Base-by-base conservation (phyloP, 805 yeast species). In the Metschnikowia chrysomelidarum region DNA sequence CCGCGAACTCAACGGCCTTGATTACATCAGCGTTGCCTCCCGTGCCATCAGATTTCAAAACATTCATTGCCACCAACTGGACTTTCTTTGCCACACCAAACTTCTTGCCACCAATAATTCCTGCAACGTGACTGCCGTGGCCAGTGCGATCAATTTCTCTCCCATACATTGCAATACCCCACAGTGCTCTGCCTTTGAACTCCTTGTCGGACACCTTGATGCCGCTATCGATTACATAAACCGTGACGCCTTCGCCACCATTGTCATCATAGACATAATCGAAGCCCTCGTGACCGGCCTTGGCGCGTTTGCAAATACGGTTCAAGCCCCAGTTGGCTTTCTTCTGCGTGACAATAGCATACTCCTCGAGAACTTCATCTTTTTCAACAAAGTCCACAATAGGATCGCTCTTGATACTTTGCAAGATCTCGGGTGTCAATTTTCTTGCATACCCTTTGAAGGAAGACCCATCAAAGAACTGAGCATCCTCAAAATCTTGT, bases 291-390 rank as follows among this genome's bases (percentile, higher is more conserved):
- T 17, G 7, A n/a, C n/a, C n/a, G 7, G 39, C 73, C n/a, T n/a
- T n/a, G n/a, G n/a, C n/a, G 62, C 89, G 75, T 62, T 87, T 95
- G 14, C 95, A 84, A 40, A 88, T 78, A 69, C 96, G 77, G 15
- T 94, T 82, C 44, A 88, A 73, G 51, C 96, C 96, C 96, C 96
- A 88, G 27, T 96, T 95, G 12, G 95, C 88, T 43, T 87, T 87
- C 43, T 74, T 71, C 67, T 87, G 91, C 40, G 76, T 72, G 43
- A 76, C 74, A 32, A 78, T 69, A 45, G 76, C 80, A 30, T 40
- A 40, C 27, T 43, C 34, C 28, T 40, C 33, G 35, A 50, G 32
- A 11, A 47, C 35, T n/a, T 46, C 31, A 32, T 55, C 57, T 19
- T 43, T 42, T 40, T 55, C 59, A 4, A 55, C 38, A 27, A 54